Evolutionary conservation across 2,329 filamentous ascomycete species (phyloP), one percentile per base, ranked within the genome.

Genomic region (Pezicula carpinea): DNA sequence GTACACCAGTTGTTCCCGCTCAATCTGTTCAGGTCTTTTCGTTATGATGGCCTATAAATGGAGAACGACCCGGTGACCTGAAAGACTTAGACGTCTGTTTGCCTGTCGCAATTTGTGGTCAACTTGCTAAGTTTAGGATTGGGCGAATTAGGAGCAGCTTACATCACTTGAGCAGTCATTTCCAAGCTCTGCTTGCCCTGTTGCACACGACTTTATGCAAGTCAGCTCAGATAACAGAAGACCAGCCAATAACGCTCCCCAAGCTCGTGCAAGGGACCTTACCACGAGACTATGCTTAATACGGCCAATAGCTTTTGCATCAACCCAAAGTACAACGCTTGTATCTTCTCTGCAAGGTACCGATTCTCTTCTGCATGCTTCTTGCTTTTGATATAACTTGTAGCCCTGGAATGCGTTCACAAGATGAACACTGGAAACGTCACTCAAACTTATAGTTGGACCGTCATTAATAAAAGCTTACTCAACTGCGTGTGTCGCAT

Each of bases 1-100:
- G 41, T 58, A 59, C 1, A 65, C 60, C 22, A 63, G 62, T 33
- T 65, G 59, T 43, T 64, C 58, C 2, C 59, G 53, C 8, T 61
- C 44, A n/a, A 66, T 47, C 43, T 64, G 61, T 7, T 41, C 29
- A 5, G 62, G 61, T 6, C 64, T 50, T 6, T 31, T 34, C 3
- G 47, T 45, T 5, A 60, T 40, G 13, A 58, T 40, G 14, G 46
- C 41, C 29, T 64, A 54, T 4, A 62, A 48, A 13, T 55, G 31
- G 5, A 56, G 19, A 1, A 62, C 35, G n/a, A n/a, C n/a, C n/a
- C n/a, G n/a, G n/a, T n/a, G 4, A 53, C 44, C 22, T 62, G 46
- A 39, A 59, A 60, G n/a, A 58, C 48, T 21, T 50, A 44, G 1
- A 61, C 23, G 46, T 63, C 61, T 23, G 46, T 59, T 18, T 53